These are phyloP conservation scores for Kwoniella heveanensis DNA, from an alignment of 768 basidiomycete species.

Conservation along the genomic window DNA sequence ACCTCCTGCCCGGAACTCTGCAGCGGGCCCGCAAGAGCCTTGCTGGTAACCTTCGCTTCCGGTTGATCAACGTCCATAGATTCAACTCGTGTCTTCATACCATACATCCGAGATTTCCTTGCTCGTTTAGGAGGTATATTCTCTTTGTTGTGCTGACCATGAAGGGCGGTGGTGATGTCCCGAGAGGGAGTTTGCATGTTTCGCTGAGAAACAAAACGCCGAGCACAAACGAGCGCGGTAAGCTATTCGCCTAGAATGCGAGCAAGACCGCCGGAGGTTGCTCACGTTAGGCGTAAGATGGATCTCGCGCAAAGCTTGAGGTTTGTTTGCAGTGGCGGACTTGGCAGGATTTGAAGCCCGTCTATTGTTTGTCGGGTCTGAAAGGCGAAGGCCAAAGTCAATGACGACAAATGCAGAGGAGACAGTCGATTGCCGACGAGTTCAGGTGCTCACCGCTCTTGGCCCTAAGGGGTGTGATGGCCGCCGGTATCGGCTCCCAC, in stretches of 20 bases:
- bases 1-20: no score
- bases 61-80: neutral
- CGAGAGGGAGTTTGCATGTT: neutral
- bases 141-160: constrained; percentile 3
- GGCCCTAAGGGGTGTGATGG: constrained; percentile 15
- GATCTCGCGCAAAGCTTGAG: constrained; percentile 28
- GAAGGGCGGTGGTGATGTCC: neutral
- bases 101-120: constrained; percentile 16
- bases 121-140: constrained; percentile 18
- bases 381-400: neutral
- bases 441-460: constrained; percentile 10
- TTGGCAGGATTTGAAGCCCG: neutral
- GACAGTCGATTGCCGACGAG: neutral
- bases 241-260: no score
- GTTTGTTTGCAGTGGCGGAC: neutral
- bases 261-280: no score
- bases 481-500: constrained; percentile 32
- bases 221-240: no score
- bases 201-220: no score
- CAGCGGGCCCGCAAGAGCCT: no score
- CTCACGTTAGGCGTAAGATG: constrained; percentile 26
- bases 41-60: no score
- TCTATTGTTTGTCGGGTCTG: neutral
- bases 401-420: neutral
- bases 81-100: constrained; percentile 19